Evolutionary conservation across 108 stramenopile genomes (phyloP).

Genomic region (Skeletonema marinoi): DNA sequence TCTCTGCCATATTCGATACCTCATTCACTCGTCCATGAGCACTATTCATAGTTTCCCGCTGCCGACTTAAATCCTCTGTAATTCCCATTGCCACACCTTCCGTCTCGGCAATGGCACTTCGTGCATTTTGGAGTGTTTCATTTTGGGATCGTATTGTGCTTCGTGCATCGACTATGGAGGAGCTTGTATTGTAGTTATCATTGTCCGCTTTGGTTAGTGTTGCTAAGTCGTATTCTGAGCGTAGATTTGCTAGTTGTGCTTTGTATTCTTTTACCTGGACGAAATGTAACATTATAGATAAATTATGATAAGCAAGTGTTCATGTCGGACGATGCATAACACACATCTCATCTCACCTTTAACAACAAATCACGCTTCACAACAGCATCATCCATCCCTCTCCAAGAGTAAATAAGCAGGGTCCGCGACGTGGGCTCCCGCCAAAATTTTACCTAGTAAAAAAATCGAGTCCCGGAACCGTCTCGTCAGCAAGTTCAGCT

Average conservation of each 20-base stretch:
- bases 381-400: too few species aligned
- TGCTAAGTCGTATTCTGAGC: not conserved
- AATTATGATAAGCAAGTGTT: too few species aligned
- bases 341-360: not conserved
- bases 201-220: not conserved
- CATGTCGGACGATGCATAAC: not conserved
- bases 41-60: not conserved
- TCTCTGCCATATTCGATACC: not conserved
- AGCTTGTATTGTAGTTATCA: not conserved
- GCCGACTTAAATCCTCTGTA: not conserved
- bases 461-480: too few species aligned
- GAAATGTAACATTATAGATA: not conserved
- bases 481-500: too few species aligned
- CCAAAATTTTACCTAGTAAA: too few species aligned
- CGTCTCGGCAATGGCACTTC: not conserved
- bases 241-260: slow-evolving; percentile 1
- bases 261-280: not conserved
- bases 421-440: too few species aligned
- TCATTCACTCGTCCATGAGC: not conserved
- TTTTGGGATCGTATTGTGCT: not conserved
- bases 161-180: not conserved
- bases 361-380: not conserved
- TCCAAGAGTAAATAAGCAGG: too few species aligned
- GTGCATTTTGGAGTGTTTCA: not conserved
- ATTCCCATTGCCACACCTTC: not conserved